phyloP scores from a whole-genome alignment of 768 basidiomycete species.

The Neoboletus subvelutipes region DNA sequence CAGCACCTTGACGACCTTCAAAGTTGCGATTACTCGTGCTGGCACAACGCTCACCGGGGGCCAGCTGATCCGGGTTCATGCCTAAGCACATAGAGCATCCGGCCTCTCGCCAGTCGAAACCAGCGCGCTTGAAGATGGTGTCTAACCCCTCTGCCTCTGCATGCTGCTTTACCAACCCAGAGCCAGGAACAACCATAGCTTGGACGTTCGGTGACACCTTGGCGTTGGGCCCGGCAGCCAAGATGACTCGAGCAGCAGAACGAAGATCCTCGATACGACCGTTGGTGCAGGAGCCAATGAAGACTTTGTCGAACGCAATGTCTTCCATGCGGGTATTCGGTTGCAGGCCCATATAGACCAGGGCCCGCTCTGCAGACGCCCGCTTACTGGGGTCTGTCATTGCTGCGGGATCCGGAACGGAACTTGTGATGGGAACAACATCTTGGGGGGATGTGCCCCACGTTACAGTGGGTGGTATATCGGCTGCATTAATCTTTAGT shows the following conservation, averaged over 20 bases:
- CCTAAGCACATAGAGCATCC: constrained; percentile 96
- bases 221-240: constrained; percentile 70
- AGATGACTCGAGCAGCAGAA: constrained; percentile 71
- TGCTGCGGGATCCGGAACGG: constrained; percentile 71
- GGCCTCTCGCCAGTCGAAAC: constrained; percentile 94
- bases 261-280: constrained; percentile 88
- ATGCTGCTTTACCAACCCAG: constrained; percentile 86
- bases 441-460: constrained; percentile 96
- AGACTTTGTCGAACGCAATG: constrained; percentile 82
- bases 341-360: constrained; percentile 84
- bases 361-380: constrained; percentile 68
- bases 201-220: constrained; percentile 72
- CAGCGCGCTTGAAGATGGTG: constrained; percentile 81
- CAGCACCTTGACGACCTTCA: constrained; percentile 86
- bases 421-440: constrained; percentile 77
- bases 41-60: constrained; percentile 81
- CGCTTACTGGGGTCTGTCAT: constrained; percentile 66
- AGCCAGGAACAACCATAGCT: constrained; percentile 92
- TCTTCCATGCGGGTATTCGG: constrained; percentile 79
- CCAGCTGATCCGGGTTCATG: constrained; percentile 92
- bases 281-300: constrained; percentile 95
- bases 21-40: constrained; percentile 94
- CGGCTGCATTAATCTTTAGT: constrained; percentile 74
- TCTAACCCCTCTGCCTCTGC: constrained; percentile 90
- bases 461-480: constrained; percentile 87